Evolutionary conservation across 2,329 filamentous ascomycete genomes (phyloP), one percentile per base, ranked within the genome.

Genomic region (Microthyrium microscopicum): DNA sequence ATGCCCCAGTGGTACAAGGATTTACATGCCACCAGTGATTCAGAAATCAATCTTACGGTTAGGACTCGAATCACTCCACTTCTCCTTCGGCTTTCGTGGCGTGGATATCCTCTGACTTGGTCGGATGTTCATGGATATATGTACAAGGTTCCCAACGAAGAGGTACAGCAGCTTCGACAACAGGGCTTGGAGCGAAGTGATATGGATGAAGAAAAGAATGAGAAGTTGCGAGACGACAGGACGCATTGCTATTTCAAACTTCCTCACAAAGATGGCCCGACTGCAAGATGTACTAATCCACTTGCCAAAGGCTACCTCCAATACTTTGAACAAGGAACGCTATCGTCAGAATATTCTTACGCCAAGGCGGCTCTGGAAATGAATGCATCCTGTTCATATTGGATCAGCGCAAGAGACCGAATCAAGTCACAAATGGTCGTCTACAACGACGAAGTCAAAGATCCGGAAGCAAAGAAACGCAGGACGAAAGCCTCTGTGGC

Each of bases 381-480:
- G 89, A 98, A 98, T 46, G 84, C 89, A 0, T 93, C 84, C 0
- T 98, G 91, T 51, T 95, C 87, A 1, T 98, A 98, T 55, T 98
- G 91, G 89, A 95, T 98, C 45, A 93, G 83, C 47, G 85, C 89
- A 12, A 70, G 89, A 40, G 83, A 93, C 48, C 68, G 89, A 31
- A 98, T 98, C 55, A 87, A 62, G 66, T 80, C 77, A n/a, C 89
- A 98, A 49, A 81, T 95, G 66, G 85, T 92, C 2, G 79, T 98
- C 1, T 94, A 92, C 50, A 66, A 84, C 38, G 63, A 74, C 21
- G 74, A 91, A 47, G 46, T 15, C 34, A 39, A 18, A 35, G 35
- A 45, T 45, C 20, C 4, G 34, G 40, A 8, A 38, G 48, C 13
- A 44, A 42, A 11, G 22, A 50, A 15, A 44, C 43, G 13, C 27